A percentile compares a stretch with the other conserved stretches of the same genome.
Evolutionary conservation across 495 filamentous ascomycete species (phyloP).

Genomic region (Elaphomyces granulatus): DNA sequence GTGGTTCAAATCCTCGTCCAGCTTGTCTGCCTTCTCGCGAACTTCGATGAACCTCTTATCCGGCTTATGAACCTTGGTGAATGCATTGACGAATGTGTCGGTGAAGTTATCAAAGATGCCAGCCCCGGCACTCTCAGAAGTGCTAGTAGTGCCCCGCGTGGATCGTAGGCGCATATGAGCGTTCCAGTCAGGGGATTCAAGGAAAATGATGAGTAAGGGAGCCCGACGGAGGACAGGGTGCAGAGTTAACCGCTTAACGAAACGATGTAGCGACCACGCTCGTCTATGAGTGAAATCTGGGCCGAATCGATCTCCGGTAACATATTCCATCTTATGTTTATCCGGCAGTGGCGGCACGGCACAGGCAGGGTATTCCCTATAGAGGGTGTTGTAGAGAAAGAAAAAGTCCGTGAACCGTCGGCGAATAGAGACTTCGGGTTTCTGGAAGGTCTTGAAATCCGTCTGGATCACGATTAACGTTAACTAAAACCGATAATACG

Average conservation of each 20-base stretch:
- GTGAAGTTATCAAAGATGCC: constrained; percentile 88
- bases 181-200: constrained; percentile 93
- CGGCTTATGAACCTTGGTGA: constrained; percentile 88
- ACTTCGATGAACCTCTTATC: constrained; percentile 93
- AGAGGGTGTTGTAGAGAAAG: constrained; percentile 85
- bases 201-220: constrained; percentile 66
- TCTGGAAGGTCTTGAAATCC: constrained; percentile 84
- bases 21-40: constrained; percentile 80
- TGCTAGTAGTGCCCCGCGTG: constrained; percentile 39
- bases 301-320: constrained; percentile 88
- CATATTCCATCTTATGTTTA: constrained; percentile 98
- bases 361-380: constrained; percentile 72
- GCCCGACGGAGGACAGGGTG: constrained; percentile 85
- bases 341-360: constrained; percentile 92
- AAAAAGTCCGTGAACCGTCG: constrained; percentile 95
- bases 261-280: constrained; percentile 82
- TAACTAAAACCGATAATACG: not conserved
- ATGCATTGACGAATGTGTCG: constrained; percentile 94
- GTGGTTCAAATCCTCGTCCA: constrained; percentile 85
- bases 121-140: constrained; percentile 35
- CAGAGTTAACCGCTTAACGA: constrained; percentile 70
- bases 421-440: constrained; percentile 57
- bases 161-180: constrained; percentile 73
- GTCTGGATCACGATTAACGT: constrained; percentile 39
- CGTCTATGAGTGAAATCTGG: constrained; percentile 83